Conservation (phyloP, 805 yeast species). For the Brettanomyces nanus region DNA sequence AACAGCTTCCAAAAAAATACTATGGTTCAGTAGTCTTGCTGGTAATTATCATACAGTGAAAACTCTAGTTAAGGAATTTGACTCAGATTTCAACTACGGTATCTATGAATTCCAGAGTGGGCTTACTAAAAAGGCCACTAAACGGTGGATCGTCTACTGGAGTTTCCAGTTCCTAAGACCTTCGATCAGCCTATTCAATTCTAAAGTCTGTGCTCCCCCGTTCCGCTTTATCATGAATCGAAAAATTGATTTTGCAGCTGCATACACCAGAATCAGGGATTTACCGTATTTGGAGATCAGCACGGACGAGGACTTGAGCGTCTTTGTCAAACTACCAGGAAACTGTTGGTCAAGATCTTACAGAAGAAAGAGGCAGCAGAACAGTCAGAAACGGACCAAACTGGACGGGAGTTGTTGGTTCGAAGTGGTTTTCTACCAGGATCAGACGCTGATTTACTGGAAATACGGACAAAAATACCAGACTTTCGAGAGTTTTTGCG, state of each 20-base stretch:
- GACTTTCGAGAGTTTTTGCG: conserved; percentile 25
- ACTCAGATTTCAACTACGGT: conserved; percentile 18
- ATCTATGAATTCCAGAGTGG: conserved; percentile 25
- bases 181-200: background rate
- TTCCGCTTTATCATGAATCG: background rate
- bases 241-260: background rate
- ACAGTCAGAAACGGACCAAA: background rate
- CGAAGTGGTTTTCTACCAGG: background rate
- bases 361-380: conserved; percentile 9
- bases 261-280: background rate
- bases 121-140: conserved; percentile 14
- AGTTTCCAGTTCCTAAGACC: conserved; percentile 15
- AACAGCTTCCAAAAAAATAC: background rate
- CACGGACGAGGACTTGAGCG: background rate
- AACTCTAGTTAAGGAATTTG: background rate
- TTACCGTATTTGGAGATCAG: background rate
- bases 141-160: conserved; percentile 34
- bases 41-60: conserved; percentile 9
- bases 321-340: conserved; percentile 6
- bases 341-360: conserved; percentile 26
- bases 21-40: conserved; percentile 11
- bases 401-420: conserved; percentile 8
- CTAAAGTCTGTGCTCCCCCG: background rate
- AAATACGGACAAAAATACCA: conserved; percentile 16
- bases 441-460: conserved; percentile 12